phyloP scores from a whole-genome alignment of 306 rosid species.

The Vigna radiata region DNA sequence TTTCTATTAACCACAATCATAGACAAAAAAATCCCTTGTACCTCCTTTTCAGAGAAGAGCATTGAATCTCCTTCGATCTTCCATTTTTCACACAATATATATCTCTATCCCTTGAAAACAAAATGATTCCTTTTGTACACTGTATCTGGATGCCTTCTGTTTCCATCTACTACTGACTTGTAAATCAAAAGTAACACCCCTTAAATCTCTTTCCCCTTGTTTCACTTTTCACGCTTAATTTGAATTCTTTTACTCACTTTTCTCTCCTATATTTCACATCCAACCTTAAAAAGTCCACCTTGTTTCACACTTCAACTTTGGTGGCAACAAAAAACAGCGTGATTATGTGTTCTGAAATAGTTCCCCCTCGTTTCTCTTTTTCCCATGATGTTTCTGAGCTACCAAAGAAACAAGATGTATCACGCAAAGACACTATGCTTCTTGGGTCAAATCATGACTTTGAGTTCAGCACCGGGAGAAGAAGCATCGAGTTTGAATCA shows the following conservation, averaged over 20 bases:
- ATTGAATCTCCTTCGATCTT: slow-evolving; percentile 40
- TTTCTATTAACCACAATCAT: slow-evolving; percentile 46
- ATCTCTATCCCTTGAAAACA: slow-evolving; percentile 38
- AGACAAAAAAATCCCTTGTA: slow-evolving; percentile 40
- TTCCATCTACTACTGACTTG: slow-evolving; percentile 53
- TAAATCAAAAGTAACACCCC: slow-evolving; percentile 39
- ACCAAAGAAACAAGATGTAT: slow-evolving; percentile 35
- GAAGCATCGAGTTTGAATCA: slow-evolving; percentile 52
- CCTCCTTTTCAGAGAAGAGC: no score
- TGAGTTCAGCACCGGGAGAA: slow-evolving; percentile 63
- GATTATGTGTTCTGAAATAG: slow-evolving; percentile 68
- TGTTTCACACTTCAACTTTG: background rate
- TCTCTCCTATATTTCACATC: background rate
- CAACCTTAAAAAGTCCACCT: background rate
- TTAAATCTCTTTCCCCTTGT: slow-evolving; percentile 18
- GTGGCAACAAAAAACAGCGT: background rate
- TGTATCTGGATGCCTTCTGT: slow-evolving; percentile 16
- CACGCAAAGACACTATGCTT: slow-evolving; percentile 55
- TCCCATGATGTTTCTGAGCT: slow-evolving; percentile 56
- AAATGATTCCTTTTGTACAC: slow-evolving; percentile 45
- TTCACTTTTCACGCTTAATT: background rate
- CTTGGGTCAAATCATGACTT: slow-evolving; percentile 66
- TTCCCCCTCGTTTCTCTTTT: slow-evolving; percentile 71
- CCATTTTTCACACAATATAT: slow-evolving; percentile 40
- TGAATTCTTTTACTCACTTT: background rate